Percentiles rank a stretch among this genome's conserved stretches.
Conservation (phyloP, 2,329 filamentous ascomycete species). For the Amylocarpus encephaloides region DNA sequence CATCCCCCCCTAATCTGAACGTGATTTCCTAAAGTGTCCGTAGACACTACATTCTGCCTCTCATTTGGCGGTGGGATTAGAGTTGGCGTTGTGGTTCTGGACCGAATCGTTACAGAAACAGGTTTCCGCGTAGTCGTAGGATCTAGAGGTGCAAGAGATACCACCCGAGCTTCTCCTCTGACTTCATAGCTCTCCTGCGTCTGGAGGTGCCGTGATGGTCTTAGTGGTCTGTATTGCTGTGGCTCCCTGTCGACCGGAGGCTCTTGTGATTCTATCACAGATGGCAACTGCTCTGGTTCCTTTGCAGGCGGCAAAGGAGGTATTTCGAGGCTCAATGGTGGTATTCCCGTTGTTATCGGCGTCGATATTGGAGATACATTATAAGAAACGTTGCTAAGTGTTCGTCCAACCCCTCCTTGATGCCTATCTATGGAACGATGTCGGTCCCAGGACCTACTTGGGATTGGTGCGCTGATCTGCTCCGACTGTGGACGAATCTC, state of each 20-base stretch:
- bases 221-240: too few relatives aligned
- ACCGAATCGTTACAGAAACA: background rate
- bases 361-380: background rate
- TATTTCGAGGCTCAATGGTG: background rate
- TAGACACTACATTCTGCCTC: background rate
- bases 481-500: background rate
- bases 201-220: too few relatives aligned
- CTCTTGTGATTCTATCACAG: too few relatives aligned
- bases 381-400: background rate
- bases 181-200: too few relatives aligned
- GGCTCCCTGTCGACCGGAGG: too few relatives aligned
- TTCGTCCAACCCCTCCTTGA: background rate
- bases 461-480: background rate
- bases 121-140: background rate
- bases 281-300: too few relatives aligned
- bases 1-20: conserved; percentile 1
- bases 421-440: background rate
- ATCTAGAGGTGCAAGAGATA: background rate
- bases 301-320: background rate
- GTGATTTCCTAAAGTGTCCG: conserved; percentile 1
- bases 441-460: background rate
- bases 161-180: conserved; percentile 1
- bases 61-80: background rate
- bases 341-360: background rate
- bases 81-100: background rate